Evolutionary conservation across 2,329 filamentous ascomycete genomes (phyloP).

Genomic region (Talaromyces sp.): DNA sequence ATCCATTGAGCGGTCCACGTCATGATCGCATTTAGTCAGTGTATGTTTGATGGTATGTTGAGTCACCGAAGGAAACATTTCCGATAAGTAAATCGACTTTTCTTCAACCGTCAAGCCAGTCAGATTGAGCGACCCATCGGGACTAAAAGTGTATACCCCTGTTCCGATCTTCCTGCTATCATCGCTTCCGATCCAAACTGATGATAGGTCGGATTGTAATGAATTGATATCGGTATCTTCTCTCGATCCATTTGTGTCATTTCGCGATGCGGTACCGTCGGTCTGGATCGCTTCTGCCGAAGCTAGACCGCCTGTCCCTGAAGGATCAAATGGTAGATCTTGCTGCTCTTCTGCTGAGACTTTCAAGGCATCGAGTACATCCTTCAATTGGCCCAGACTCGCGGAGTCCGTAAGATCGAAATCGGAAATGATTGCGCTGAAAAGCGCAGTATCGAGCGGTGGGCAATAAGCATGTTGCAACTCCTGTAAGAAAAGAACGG

Average conservation of each 20-base stretch:
- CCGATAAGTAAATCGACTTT: conserved; percentile 61
- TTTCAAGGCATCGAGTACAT: conserved; percentile 64
- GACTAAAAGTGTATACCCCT: conserved; percentile 25
- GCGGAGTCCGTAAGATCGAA: conserved; percentile 59
- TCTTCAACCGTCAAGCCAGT: conserved; percentile 46
- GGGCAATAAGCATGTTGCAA: conserved; percentile 68
- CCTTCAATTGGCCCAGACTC: conserved; percentile 54
- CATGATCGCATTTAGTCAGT: conserved; percentile 63
- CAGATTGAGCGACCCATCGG: conserved; percentile 29
- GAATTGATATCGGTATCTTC: conserved; percentile 49
- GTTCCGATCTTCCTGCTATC: conserved; percentile 11
- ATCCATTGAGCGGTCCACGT: conserved; percentile 70
- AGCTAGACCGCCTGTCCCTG: conserved; percentile 58
- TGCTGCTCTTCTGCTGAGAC: conserved; percentile 68
- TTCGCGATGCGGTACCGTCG: conserved; percentile 29
- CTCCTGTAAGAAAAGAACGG: conserved; percentile 27
- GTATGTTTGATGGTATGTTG: conserved; percentile 63
- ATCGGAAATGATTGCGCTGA: conserved; percentile 73
- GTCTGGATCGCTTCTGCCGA: conserved; percentile 25
- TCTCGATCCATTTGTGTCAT: conserved; percentile 38
- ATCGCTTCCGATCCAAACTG: conserved; percentile 28
- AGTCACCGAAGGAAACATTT: conserved; percentile 70
- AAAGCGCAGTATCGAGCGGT: conserved; percentile 70
- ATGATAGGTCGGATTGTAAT: conserved; percentile 46
- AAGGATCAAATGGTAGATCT: conserved; percentile 66